These are phyloP conservation scores for Theobroma grandiflorum DNA, from an alignment of 441 rosid genomes.

Conservation along the genomic window DNA sequence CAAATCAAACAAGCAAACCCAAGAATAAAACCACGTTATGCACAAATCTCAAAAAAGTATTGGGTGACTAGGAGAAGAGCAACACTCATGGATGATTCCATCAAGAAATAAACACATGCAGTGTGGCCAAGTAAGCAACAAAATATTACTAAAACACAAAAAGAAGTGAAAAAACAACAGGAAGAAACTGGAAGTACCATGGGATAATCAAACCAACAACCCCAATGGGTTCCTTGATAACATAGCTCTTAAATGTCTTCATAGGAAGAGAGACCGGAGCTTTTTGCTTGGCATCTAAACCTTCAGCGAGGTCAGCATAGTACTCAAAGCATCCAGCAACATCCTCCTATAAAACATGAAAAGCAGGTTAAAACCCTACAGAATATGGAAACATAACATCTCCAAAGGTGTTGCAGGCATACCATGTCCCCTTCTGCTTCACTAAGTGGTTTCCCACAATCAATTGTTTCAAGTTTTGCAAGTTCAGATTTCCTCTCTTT, in stretches of 20 bases:
- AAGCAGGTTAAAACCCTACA: conserved; percentile 9
- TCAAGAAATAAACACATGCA: not conserved
- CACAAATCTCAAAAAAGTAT: not conserved
- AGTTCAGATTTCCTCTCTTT: conserved; percentile 14
- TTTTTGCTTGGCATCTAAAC: conserved; percentile 87
- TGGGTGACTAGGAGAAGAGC: not conserved
- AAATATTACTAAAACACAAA: not conserved
- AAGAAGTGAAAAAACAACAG: not conserved
- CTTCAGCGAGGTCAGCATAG: conserved; percentile 94
- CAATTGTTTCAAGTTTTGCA: conserved; percentile 17
- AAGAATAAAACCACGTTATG: conserved; percentile 6
- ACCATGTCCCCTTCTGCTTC: conserved; percentile 23
- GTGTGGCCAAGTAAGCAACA: not conserved
- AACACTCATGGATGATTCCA: conserved; percentile 3
- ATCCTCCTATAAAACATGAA: conserved; percentile 67
- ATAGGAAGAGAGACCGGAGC: conserved; percentile 85
- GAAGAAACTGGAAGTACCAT: conserved; percentile 55
- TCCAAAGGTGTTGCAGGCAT: not conserved
- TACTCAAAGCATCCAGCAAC: conserved; percentile 92
- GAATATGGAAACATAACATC: not conserved
- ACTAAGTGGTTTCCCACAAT: conserved; percentile 21
- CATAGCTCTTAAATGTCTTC: conserved; percentile 74
- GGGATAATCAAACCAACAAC: conserved; percentile 93
- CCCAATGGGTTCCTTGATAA: conserved; percentile 91
- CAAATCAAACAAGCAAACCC: conserved; percentile 5